Base-by-base conservation (phyloP, 179 eudicot genomes). In the Actinidia arguta region DNA sequence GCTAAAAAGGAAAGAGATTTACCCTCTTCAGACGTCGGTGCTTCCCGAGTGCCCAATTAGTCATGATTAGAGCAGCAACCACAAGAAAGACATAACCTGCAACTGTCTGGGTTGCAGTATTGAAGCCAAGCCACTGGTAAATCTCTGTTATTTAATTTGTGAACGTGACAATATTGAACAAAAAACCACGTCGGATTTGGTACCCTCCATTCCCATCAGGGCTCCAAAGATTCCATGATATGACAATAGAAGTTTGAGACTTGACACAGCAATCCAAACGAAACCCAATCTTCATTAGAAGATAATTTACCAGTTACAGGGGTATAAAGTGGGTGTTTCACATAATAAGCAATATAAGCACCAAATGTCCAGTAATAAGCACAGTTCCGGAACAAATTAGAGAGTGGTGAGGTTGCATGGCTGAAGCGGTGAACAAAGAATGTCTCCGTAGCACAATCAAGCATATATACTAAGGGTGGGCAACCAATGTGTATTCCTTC, bases 81-180 rank as follows among this genome's bases (percentile, higher is more conserved):
- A 91, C 88, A 63, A 87, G 83, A 84, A 96, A 94, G 74, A 93
- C 85, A 87, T 91, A 94, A 18, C 99, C 99, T 14, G 97, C 99
- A 77, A 96, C 89, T 50, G 98, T 94, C 87, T 94, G 98, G 47
- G 99, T 94, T 36, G 98, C 99, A 75, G 93, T 82, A 73, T 96
- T 96, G 90, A 96, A 96, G n/a, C 99, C 99, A 56, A 96, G 75
- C 97, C 99, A 96, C 94, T 94, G 99, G 86, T 90, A 96, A 64
- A 96, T 96, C 83, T 94, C 97, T 0, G 99, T 94, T 50, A 96
- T 96, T 80, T 96, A 96, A 82, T 94, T 96, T 9, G 98, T 97
- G 85, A 98, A 96, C 2, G 99, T 96, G 78, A 94, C 98, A 56
- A 96, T 85, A 80, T 94, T 94, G 90, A 96, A 96, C 89, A 96